Evolutionary conservation across 192 early-diverging fungal genomes (phyloP).

Genomic region (Anaeromyces robustus): DNA sequence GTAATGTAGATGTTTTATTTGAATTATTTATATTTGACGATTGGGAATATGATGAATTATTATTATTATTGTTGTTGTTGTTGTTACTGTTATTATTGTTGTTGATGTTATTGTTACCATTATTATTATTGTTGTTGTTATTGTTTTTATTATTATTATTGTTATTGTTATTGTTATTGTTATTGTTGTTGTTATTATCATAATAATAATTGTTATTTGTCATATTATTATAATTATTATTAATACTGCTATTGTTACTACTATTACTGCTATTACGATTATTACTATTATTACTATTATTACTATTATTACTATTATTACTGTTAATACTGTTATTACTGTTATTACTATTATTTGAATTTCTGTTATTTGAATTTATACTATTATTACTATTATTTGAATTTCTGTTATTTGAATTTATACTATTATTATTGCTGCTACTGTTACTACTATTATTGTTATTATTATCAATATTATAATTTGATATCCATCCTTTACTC

Average conservation of each 20-base stretch:
- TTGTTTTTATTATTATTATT: neutral
- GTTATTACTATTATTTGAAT: neutral
- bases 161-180: too few species aligned
- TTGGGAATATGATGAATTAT: neutral
- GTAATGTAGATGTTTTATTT: too few species aligned
- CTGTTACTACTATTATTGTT: neutral
- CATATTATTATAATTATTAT: neutral
- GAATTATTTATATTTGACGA: too few species aligned
- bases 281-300: neutral
- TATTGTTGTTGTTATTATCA: too few species aligned
- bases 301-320: neutral
- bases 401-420: neutral
- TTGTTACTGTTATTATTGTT: neutral
- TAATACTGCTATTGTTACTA: neutral
- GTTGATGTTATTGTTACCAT: neutral
- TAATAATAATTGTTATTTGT: neutral
- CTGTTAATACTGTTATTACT: neutral
- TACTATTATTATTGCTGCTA: neutral
- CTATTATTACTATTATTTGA: neutral
- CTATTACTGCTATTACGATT: neutral
- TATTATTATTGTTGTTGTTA: neutral
- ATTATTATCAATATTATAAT: neutral
- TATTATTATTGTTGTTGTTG: neutral
- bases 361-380: neutral
- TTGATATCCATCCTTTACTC: neutral